Evolutionary conservation across 805 yeast species (phyloP), one percentile per base, ranked within the genome.

Genomic region (Cyberlindnera euphorbiae): DNA sequence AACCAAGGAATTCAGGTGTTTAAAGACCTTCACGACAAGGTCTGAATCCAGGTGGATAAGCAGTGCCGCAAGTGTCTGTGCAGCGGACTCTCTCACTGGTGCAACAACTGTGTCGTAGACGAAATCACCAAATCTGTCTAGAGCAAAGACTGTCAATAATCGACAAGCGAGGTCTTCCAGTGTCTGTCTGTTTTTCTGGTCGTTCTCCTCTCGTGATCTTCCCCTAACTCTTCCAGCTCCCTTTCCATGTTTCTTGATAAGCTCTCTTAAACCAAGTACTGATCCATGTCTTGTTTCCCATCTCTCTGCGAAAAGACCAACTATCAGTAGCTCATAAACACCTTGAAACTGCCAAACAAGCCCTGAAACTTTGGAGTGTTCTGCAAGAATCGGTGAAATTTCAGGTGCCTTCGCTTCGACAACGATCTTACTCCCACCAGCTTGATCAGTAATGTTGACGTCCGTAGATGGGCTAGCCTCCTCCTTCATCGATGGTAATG

Each of bases 251-350:
- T 75, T 78, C 42, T 77, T 75, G 31, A 87, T 69, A 35, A 93
- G 70, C 57, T 93, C 99, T 55, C 97, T 71, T 26, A 93, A 64
- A 0, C 97, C 97, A 50, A 93, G 69, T 4, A 95, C 84, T 0
- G 97, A 88, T 24, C 98, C 99, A 61, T 93, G 99, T 49, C 99
- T 75, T 12, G 81, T 71, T 62, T 93, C 97, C 99, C 99, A 93
- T 28, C 71, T 69, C 27, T 86, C 95, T 42, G 81, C 79, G 55
- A 86, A 86, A 40, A 93, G 62, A 49, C 88, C 96, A 26, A 76
- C 76, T 41, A 87, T 63, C 26, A 93, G 61, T 16, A 88, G 64
- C 55, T 86, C 97, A 59, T 82, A 88, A 10, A 90, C 80, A 14
- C 96, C 95, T 66, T 89, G 96, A 49, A 89, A 86, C 36, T 87